These are phyloP conservation scores for Gymnopilus junonius DNA, from an alignment of 768 basidiomycete genomes.

Conservation along the genomic window DNA sequence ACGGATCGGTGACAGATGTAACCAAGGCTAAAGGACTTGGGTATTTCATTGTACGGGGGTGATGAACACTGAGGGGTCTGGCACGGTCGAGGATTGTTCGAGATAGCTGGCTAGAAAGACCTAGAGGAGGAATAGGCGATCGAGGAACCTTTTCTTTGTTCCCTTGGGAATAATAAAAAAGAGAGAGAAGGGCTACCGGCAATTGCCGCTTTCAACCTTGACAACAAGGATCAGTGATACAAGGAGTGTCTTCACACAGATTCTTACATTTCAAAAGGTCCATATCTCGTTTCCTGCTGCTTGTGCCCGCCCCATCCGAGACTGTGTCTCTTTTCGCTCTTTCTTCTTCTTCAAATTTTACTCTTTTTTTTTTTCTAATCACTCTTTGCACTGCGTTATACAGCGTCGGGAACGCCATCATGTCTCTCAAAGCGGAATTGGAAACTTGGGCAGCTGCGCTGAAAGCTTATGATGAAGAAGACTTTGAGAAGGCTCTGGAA, in stretches of 20 bases:
- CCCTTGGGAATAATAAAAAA: conserved; percentile 25
- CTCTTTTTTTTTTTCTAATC: conserved; percentile 30
- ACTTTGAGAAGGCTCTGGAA: conserved; percentile 76
- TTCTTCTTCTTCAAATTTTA: conserved; percentile 24
- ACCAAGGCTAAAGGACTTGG: neutral
- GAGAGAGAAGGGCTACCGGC: conserved; percentile 16
- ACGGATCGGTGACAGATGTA: conserved; percentile 7
- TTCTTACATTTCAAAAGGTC: conserved; percentile 27
- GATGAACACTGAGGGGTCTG: conserved; percentile 2
- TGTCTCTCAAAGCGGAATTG: conserved; percentile 77
- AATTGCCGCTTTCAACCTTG: conserved; percentile 32
- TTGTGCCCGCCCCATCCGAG: conserved; percentile 39
- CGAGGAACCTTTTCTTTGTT: conserved; percentile 17
- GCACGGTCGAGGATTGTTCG: conserved; percentile 11
- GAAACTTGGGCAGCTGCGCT: conserved; percentile 90
- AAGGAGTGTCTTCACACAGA: conserved; percentile 21
- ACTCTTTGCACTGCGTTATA: conserved; percentile 25
- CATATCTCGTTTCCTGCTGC: conserved; percentile 26
- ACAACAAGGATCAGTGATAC: conserved; percentile 37
- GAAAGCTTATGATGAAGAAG: conserved; percentile 84
- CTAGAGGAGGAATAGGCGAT: conserved; percentile 8
- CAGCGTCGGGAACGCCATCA: conserved; percentile 45
- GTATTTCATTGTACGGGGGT: neutral
- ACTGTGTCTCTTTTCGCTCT: conserved; percentile 46
- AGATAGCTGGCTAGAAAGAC: conserved; percentile 19